A percentile compares a stretch with the other conserved stretches of the same genome.
Evolutionary conservation across 176 grass and related monocot species (phyloP).

Genomic region (Juncus effusus): DNA sequence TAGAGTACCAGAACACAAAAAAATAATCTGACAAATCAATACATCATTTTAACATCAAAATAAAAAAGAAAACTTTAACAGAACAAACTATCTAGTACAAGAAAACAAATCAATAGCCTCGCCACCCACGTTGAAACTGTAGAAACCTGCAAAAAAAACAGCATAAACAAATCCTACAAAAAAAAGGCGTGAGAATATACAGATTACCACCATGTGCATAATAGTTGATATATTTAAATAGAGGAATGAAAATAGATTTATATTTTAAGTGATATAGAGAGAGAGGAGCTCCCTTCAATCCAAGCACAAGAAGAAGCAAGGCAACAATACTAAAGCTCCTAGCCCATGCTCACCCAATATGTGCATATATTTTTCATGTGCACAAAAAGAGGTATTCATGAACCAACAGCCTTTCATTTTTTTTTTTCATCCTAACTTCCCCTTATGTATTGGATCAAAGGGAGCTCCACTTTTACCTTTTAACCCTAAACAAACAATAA

Average conservation of each 20-base stretch:
- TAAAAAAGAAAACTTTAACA: too few species aligned
- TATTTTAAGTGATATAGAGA: constrained; percentile 11
- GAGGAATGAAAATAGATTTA: background rate
- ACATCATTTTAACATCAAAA: too few species aligned
- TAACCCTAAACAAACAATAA: background rate
- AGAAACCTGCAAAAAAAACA: too few species aligned
- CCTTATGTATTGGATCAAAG: constrained; percentile 72
- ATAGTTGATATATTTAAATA: too few species aligned
- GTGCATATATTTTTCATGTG: constrained; percentile 1
- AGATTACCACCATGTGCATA: too few species aligned
- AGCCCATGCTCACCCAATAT: constrained; percentile 66
- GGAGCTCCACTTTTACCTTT: constrained; percentile 50
- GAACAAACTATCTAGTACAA: too few species aligned
- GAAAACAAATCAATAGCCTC: too few species aligned
- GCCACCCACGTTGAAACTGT: too few species aligned
- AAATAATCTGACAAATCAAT: too few species aligned
- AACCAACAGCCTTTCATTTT: constrained; percentile 44
- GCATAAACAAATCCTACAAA: too few species aligned
- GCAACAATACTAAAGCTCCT: constrained; percentile 56
- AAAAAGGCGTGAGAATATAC: too few species aligned
- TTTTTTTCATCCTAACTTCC: constrained; percentile 48
- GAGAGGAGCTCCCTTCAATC: constrained; percentile 96
- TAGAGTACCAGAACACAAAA: too few species aligned
- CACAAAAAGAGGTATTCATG: constrained; percentile 60
- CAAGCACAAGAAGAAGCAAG: constrained; percentile 63